Evolutionary conservation across 1,284 basidiomycete genomes (phyloP), one percentile per base, ranked within the genome.

Genomic region (Mycena citricolor): DNA sequence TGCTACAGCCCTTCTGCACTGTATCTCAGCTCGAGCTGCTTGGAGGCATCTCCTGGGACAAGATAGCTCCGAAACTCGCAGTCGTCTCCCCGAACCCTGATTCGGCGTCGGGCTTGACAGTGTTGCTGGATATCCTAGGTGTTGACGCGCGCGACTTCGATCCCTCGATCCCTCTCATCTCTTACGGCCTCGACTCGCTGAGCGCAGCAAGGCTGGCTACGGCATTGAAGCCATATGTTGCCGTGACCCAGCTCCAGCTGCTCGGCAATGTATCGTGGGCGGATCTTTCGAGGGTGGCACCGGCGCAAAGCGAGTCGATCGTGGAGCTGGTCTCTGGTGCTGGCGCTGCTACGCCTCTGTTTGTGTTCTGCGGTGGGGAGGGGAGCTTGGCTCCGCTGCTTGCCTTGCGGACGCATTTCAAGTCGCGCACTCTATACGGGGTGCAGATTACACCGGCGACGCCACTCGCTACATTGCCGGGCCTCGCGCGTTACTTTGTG

Each of bases 301-400:
- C n/a, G n/a, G n/a, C n/a, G n/a, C n/a, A n/a, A n/a, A n/a, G n/a
- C n/a, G 24, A 45, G 12, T 10, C 35, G 4, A 24, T 50, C 10
- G 40, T 50, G 2, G 39, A 50, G 28, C 38, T 50, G n/a, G n/a
- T n/a, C n/a, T n/a, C n/a, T 23, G 34, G 48, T 22, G 14, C 8
- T 11, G 44, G 44, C 5, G 2, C 17, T 7, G 48, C 32, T 8
- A 43, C 19, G n/a, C 48, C 48, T 7, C 34, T 43, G 5, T 38
- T 50, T 23, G 35, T 50, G 19, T 14, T 50, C 4, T 40, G 43
- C 14, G 48, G 48, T 26, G 39, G 8, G 10, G 42, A 23, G 8
- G 48, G 48, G 2, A 22, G 31, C 6, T 22, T 34, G 2, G 31
- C 16, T 4, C 33, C 11, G 3, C 43, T 46, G 23, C 32, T 26